Conservation (phyloP, 2,329 filamentous ascomycete species). For the Fusarium sp. region DNA sequence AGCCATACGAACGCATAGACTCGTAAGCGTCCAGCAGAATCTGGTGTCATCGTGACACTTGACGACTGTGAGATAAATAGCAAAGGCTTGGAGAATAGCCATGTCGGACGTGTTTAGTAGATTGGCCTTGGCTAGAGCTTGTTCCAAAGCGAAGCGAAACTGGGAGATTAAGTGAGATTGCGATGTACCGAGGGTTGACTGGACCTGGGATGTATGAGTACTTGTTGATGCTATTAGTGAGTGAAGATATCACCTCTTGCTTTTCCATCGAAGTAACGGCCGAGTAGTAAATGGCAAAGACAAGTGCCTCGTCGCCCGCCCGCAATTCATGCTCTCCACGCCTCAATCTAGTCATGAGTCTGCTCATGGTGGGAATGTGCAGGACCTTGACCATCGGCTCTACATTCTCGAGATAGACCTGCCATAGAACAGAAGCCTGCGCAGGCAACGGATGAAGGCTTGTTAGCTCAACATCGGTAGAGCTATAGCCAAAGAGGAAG, state of each 20-base stretch:
- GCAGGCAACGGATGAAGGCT: slow-evolving; percentile 32
- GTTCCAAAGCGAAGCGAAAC: slow-evolving; percentile 39
- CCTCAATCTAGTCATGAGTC: slow-evolving; percentile 31
- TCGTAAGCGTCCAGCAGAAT: slow-evolving; percentile 37
- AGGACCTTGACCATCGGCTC: slow-evolving; percentile 36
- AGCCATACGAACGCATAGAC: slow-evolving; percentile 33
- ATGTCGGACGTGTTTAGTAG: slow-evolving; percentile 35
- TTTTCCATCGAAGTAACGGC: slow-evolving; percentile 27
- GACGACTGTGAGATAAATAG: slow-evolving; percentile 34
- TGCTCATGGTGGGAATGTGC: slow-evolving; percentile 36
- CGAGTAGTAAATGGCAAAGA: slow-evolving; percentile 38
- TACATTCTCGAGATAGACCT: slow-evolving; percentile 37
- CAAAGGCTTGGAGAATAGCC: slow-evolving; percentile 35
- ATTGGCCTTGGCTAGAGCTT: slow-evolving; percentile 37
- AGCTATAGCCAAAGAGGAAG: slow-evolving; percentile 36
- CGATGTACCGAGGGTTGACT: slow-evolving; percentile 30
- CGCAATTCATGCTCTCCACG: slow-evolving; percentile 29
- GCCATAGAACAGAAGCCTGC: slow-evolving; percentile 30
- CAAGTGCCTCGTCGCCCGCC: slow-evolving; percentile 31
- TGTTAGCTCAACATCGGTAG: slow-evolving; percentile 24
- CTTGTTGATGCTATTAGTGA: not conserved
- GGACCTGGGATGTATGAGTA: slow-evolving; percentile 17
- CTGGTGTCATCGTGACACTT: slow-evolving; percentile 37
- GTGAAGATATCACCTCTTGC: slow-evolving; percentile 17
- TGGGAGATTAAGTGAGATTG: slow-evolving; percentile 32